Evolutionary conservation across 768 basidiomycete species (phyloP).

Genomic region (Mycena galopus): DNA sequence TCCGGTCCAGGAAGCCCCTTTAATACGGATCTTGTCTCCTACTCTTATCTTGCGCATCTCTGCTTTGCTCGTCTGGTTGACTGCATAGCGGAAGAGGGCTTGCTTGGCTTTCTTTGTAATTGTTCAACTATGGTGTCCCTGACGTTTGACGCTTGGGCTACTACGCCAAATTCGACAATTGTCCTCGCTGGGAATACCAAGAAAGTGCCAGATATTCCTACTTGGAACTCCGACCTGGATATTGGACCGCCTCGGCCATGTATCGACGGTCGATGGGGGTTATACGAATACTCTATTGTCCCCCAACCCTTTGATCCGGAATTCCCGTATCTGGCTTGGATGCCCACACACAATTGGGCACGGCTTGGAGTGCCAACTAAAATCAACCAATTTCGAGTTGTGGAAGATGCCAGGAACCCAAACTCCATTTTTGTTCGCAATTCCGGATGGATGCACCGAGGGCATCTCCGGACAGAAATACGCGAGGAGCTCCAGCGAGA

Average conservation of each 20-base stretch:
- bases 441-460: background rate
- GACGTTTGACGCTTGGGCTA: no score
- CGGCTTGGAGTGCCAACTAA: background rate
- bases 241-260: background rate
- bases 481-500: constrained; percentile 4
- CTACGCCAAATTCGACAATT: background rate
- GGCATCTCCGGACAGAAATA: background rate
- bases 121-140: no score
- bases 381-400: background rate
- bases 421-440: background rate
- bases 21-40: no score
- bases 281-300: background rate
- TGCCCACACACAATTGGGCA: background rate
- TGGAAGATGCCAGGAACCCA: background rate
- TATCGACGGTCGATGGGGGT: constrained; percentile 7
- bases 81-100: no score
- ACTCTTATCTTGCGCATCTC: no score
- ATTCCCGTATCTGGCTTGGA: constrained; percentile 13
- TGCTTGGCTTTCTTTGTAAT: no score
- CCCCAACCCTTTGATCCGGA: background rate
- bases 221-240: background rate
- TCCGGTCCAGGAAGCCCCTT: no score
- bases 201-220: background rate
- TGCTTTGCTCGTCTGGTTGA: no score
- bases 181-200: constrained; percentile 14